These are phyloP conservation scores for Epithemia pelagica DNA, from an alignment of 108 stramenopile genomes.

Conservation along the genomic window DNA sequence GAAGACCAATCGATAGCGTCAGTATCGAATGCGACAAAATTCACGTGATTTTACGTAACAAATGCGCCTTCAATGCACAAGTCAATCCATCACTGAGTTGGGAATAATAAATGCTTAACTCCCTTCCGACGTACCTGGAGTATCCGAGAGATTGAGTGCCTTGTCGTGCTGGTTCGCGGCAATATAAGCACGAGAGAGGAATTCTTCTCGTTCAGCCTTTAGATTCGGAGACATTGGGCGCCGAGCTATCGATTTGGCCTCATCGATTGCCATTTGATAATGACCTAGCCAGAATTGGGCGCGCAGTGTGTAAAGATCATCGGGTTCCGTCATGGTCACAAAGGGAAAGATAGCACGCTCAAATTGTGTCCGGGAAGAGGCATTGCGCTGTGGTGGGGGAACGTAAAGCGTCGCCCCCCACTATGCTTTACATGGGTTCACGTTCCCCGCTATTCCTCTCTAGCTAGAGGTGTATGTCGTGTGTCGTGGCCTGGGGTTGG, in stretches of 20 bases:
- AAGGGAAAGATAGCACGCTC: not conserved
- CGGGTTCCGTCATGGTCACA: conserved; percentile 90
- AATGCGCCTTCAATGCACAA: too few relatives aligned
- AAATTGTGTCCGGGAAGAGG: too few relatives aligned
- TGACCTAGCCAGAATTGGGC: conserved; percentile 97
- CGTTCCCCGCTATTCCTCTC: too few relatives aligned
- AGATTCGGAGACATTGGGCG: conserved; percentile 70
- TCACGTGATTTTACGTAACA: too few relatives aligned
- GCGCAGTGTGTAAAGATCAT: conserved; percentile 97
- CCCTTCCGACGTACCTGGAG: conserved; percentile 12
- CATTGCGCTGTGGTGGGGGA: too few relatives aligned
- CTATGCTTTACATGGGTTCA: too few relatives aligned
- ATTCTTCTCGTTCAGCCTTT: conserved; percentile 90
- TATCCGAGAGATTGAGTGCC: conserved; percentile 48
- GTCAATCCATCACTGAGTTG: too few relatives aligned
- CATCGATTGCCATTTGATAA: conserved; percentile 82
- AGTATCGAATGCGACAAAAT: not conserved
- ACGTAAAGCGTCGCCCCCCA: too few relatives aligned
- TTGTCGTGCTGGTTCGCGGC: conserved; percentile 80
- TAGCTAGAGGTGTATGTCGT: too few relatives aligned
- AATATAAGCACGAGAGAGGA: conserved; percentile 76
- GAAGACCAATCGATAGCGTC: not conserved
- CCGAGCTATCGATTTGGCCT: conserved; percentile 64
- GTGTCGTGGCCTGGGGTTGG: too few relatives aligned
- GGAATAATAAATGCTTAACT: too few relatives aligned